A percentile compares a stretch with the other conserved stretches of the same genome.
phyloP scores from a whole-genome alignment of 2,329 filamentous ascomycete species.

The Helotiales sp. region DNA sequence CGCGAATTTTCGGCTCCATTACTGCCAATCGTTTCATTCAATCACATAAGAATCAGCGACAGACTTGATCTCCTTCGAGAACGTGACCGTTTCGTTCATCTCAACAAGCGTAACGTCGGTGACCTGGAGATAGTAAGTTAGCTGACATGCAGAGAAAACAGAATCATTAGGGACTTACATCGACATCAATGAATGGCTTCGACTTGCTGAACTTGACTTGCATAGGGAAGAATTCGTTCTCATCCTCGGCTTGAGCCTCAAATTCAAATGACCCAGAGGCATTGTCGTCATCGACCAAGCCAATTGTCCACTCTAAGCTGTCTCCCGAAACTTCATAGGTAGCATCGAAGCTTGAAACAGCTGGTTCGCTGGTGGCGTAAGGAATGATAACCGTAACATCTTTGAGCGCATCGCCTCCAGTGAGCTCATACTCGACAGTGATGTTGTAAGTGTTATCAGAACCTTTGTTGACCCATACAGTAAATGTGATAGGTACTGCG shows the following conservation, averaged over 20 bases:
- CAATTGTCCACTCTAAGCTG: slow-evolving; percentile 90
- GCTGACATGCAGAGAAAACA: neutral
- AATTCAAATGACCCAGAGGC: slow-evolving; percentile 90
- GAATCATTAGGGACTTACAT: slow-evolving; percentile 64
- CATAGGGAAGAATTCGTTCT: slow-evolving; percentile 99
- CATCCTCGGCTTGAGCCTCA: slow-evolving; percentile 82
- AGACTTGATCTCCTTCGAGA: slow-evolving; percentile 79
- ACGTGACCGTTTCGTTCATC: slow-evolving; percentile 75
- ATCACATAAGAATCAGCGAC: slow-evolving; percentile 75
- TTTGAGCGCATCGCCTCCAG: slow-evolving; percentile 72
- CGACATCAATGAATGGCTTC: slow-evolving; percentile 85
- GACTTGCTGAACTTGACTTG: slow-evolving; percentile 84
- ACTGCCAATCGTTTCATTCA: slow-evolving; percentile 51
- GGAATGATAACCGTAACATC: slow-evolving; percentile 89
- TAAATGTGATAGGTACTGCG: slow-evolving; percentile 90
- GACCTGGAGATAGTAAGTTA: slow-evolving; percentile 49
- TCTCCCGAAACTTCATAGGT: slow-evolving; percentile 93
- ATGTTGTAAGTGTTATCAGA: slow-evolving; percentile 79
- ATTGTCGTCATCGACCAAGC: slow-evolving; percentile 80
- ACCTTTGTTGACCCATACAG: slow-evolving; percentile 94
- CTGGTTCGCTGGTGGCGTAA: slow-evolving; percentile 80
- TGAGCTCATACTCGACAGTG: slow-evolving; percentile 94
- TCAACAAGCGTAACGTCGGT: slow-evolving; percentile 69
- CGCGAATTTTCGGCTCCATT: slow-evolving; percentile 25
- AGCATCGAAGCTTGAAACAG: slow-evolving; percentile 89